Conservation (phyloP, 2,329 filamentous ascomycete species). For the Arthrobotrys iridis region DNA sequence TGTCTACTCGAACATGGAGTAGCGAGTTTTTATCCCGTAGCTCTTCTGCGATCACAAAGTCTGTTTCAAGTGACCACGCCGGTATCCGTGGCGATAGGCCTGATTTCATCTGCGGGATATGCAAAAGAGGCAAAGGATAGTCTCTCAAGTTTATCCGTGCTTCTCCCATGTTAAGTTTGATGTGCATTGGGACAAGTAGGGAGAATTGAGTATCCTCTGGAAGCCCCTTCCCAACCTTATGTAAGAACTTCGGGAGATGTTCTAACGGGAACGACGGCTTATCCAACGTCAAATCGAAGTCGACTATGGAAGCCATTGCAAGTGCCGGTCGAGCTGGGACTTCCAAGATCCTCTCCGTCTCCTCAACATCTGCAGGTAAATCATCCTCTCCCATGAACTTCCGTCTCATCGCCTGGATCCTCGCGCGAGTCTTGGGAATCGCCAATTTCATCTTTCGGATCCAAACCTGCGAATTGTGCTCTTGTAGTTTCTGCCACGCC, state of each 20-base stretch:
- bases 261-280: slow-evolving; percentile 89
- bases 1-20: slow-evolving; percentile 80
- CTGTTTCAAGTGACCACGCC: slow-evolving; percentile 83
- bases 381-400: slow-evolving; percentile 85
- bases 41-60: slow-evolving; percentile 97
- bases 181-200: slow-evolving; percentile 86
- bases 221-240: slow-evolving; percentile 95
- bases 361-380: slow-evolving; percentile 80
- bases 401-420: slow-evolving; percentile 80
- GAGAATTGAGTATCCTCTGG: slow-evolving; percentile 90
- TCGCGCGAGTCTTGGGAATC: slow-evolving; percentile 69
- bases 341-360: slow-evolving; percentile 84
- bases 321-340: slow-evolving; percentile 86
- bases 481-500: slow-evolving; percentile 77
- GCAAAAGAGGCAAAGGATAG: slow-evolving; percentile 90
- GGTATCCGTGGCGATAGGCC: slow-evolving; percentile 81
- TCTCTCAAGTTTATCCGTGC: slow-evolving; percentile 86
- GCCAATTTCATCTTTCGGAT: slow-evolving; percentile 75
- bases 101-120: slow-evolving; percentile 83
- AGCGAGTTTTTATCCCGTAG: slow-evolving; percentile 82
- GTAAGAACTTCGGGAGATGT: slow-evolving; percentile 83
- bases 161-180: slow-evolving; percentile 90
- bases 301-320: slow-evolving; percentile 80
- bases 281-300: slow-evolving; percentile 85
- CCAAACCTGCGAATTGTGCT: slow-evolving; percentile 90